Percentiles rank a stretch among this genome's conserved stretches.
phyloP scores from a whole-genome alignment of 2,329 filamentous ascomycete genomes.

The Samsoniella hepiali region DNA sequence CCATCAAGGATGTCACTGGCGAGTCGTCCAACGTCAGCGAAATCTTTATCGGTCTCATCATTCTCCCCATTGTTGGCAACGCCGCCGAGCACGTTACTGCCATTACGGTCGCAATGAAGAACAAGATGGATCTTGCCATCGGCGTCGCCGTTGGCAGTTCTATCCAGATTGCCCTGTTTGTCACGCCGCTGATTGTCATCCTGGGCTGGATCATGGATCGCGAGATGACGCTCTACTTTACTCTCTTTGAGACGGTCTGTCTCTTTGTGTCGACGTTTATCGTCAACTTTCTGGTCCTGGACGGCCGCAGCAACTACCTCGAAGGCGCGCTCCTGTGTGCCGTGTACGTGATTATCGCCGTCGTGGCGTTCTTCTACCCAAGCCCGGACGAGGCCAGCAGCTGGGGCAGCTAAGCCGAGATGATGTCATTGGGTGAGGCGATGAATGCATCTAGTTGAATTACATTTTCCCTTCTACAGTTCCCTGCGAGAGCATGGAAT shows the following conservation, averaged over 20 bases:
- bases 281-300: slow-evolving; percentile 82
- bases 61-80: slow-evolving; percentile 70
- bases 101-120: slow-evolving; percentile 67
- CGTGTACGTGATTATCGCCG: slow-evolving; percentile 64
- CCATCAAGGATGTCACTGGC: slow-evolving; percentile 60
- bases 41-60: slow-evolving; percentile 68
- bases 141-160: slow-evolving; percentile 68
- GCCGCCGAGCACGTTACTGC: slow-evolving; percentile 72
- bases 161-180: slow-evolving; percentile 70
- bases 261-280: slow-evolving; percentile 82
- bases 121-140: slow-evolving; percentile 74
- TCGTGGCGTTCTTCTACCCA: slow-evolving; percentile 67
- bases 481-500: background rate
- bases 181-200: slow-evolving; percentile 67
- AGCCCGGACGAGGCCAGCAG: slow-evolving; percentile 45
- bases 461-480: background rate
- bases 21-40: slow-evolving; percentile 55
- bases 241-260: slow-evolving; percentile 82
- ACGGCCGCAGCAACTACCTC: slow-evolving; percentile 82
- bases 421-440: background rate
- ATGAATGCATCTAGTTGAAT: background rate
- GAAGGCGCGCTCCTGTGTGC: slow-evolving; percentile 70
- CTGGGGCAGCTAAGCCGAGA: slow-evolving; percentile 27
- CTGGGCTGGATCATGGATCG: slow-evolving; percentile 67
- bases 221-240: slow-evolving; percentile 80